Evolutionary conservation across 129 eudicot species (phyloP).

Genomic region (Calendula officinalis): DNA sequence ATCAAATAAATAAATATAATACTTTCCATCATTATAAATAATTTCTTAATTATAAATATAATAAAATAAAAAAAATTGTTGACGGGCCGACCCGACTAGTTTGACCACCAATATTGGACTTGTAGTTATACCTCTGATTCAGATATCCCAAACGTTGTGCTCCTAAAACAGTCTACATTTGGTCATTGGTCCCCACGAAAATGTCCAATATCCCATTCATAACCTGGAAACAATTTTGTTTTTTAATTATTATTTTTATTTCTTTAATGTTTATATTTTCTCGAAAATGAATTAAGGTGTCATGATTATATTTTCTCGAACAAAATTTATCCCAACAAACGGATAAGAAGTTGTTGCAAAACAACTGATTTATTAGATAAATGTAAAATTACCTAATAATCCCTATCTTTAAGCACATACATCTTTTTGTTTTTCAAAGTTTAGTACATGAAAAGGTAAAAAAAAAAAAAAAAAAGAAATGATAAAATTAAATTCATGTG

Average conservation of each 20-base stretch:
- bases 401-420: too few species aligned
- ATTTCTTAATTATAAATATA: constrained; percentile 3
- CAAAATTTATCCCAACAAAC: too few species aligned
- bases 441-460: too few species aligned
- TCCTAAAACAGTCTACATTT: constrained; percentile 87
- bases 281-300: too few species aligned
- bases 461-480: not conserved
- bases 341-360: too few species aligned
- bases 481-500: too few species aligned
- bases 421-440: too few species aligned
- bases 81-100: not conserved
- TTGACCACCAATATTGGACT: not conserved
- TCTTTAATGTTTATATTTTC: constrained; percentile 47
- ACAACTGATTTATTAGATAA: not conserved
- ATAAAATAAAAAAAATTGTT: not conserved
- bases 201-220: constrained; percentile 99
- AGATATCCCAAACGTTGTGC: constrained; percentile 85
- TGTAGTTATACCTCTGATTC: constrained; percentile 55
- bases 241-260: constrained; percentile 47
- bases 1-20: constrained; percentile 12
- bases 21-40: not conserved
- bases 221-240: constrained; percentile 48
- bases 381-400: not conserved
- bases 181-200: constrained; percentile 89
- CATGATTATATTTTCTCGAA: too few species aligned